These are phyloP conservation scores for Colletotrichum lupini DNA, from an alignment of 2,329 filamentous ascomycete species.

Conservation along the genomic window DNA sequence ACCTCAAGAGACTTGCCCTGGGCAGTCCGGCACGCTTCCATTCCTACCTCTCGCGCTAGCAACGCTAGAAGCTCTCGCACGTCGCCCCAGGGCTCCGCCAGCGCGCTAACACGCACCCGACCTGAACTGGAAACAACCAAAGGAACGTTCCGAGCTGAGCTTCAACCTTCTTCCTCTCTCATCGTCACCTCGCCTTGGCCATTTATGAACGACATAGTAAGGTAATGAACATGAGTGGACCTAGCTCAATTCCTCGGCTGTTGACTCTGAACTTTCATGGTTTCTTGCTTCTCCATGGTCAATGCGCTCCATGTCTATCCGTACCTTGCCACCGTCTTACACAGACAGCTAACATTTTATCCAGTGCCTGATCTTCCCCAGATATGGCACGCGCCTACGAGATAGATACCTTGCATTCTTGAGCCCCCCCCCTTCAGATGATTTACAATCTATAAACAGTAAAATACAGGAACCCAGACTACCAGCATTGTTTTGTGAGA, in stretches of 20 bases:
- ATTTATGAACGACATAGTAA: too few relatives aligned
- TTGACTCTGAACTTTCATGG: too few relatives aligned
- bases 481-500: not conserved
- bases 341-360: not conserved
- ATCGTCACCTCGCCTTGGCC: not conserved
- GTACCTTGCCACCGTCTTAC: not conserved
- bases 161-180: not conserved
- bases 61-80: constrained; percentile 13
- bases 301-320: not conserved
- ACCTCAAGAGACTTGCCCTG: not conserved
- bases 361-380: not conserved
- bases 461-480: not conserved
- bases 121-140: constrained; percentile 33
- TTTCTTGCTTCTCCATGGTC: not conserved
- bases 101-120: constrained; percentile 9
- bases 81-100: not conserved
- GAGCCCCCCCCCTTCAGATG: not conserved
- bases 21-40: not conserved
- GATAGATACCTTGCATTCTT: not conserved
- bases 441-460: not conserved
- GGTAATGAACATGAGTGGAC: too few relatives aligned
- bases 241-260: not conserved
- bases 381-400: not conserved
- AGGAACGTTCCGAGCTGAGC: constrained; percentile 10
- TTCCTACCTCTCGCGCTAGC: not conserved